Base-by-base conservation (phyloP, 495 filamentous ascomycete species). In the Penicillium herquei region DNA sequence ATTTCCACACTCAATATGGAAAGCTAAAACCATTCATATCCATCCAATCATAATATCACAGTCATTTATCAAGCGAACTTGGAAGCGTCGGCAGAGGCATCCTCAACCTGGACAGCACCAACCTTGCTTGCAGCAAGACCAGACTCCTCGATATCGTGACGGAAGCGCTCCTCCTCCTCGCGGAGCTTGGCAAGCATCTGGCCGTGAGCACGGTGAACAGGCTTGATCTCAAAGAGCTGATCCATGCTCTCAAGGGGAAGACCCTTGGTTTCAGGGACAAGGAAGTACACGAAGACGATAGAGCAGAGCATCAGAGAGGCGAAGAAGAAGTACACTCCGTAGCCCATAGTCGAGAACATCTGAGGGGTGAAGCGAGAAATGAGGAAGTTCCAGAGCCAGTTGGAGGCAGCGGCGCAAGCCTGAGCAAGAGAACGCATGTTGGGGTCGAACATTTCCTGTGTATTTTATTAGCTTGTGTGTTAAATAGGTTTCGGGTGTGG, bases 311-410 rank as follows among this genome's bases (percentile, higher is more conserved):
- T 89, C 54, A 90, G 73, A 0, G 80, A 78, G 4, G 86, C 86
- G 64, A 91, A 90, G 77, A 90, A 89, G 67, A 89, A 88, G 70
- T 87, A 91, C 3, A 89, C 87, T 31, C 86, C 87, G 67, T 87
- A 87, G 14, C 73, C 73, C 80, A 89, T 87, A 18, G 65, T 76
- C 26, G 78, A 67, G 70, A 91, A 89, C 84, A 90, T 90, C 62
- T 91, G 85, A 16, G 85, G 82, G 0, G 86, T 89, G 69, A 88
- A 89, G 34, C 87, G 79, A 1, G 79, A 80, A 54, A 91, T 75
- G 63, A 89, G 80, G 73, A 90, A 90, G 72, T 89, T 88, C 76
- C 81, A 87, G 49, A 89, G 80, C 87, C 87, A 90, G 72, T 90
- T 88, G 61, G 81, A 85, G 21, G 81, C 81, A 7, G 86, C 81